These are phyloP conservation scores for Ceratocystis papillata DNA, from an alignment of 2,329 filamentous ascomycete genomes.

Conservation along the genomic window DNA sequence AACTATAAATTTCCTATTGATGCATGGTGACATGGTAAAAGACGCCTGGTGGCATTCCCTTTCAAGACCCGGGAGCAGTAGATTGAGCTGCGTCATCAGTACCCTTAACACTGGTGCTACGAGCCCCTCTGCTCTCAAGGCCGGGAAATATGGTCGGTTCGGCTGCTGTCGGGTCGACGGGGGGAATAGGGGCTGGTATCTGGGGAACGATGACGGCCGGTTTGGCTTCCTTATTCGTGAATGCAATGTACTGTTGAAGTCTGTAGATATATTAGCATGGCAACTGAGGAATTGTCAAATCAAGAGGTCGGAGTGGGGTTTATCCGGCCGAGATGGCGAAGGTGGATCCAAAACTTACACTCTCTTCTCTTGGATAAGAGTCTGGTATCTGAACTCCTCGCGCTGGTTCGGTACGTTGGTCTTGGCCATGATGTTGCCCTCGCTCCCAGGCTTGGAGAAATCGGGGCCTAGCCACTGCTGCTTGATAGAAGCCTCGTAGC, in stretches of 20 bases:
- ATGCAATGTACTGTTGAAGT: slow-evolving; percentile 24
- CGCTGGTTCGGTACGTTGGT: slow-evolving; percentile 92
- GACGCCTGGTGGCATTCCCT: neutral
- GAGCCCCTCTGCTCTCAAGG: slow-evolving; percentile 45
- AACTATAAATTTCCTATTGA: neutral
- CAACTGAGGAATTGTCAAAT: neutral
- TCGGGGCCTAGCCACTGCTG: slow-evolving; percentile 78
- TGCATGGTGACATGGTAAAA: neutral
- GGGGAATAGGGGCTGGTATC: neutral
- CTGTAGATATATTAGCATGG: slow-evolving; percentile 5
- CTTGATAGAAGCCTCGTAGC: slow-evolving; percentile 82
- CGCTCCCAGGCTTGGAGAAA: slow-evolving; percentile 65
- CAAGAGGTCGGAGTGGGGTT: neutral
- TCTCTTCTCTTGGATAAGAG: slow-evolving; percentile 67
- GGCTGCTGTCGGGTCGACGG: slow-evolving; percentile 7
- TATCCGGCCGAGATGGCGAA: neutral
- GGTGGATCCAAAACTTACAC: slow-evolving; percentile 50
- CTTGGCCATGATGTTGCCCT: slow-evolving; percentile 86
- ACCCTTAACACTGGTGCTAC: slow-evolving; percentile 34
- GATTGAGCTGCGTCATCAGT: neutral
- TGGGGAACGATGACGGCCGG: neutral
- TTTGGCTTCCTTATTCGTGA: slow-evolving; percentile 17
- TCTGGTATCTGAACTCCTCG: slow-evolving; percentile 81
- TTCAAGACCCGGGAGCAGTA: neutral
- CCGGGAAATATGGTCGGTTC: slow-evolving; percentile 65